Percentiles rank a stretch among this genome's conserved stretches.
Conservation (phyloP, 1,284 basidiomycete genomes). For the Ganoderma multipileum region DNA sequence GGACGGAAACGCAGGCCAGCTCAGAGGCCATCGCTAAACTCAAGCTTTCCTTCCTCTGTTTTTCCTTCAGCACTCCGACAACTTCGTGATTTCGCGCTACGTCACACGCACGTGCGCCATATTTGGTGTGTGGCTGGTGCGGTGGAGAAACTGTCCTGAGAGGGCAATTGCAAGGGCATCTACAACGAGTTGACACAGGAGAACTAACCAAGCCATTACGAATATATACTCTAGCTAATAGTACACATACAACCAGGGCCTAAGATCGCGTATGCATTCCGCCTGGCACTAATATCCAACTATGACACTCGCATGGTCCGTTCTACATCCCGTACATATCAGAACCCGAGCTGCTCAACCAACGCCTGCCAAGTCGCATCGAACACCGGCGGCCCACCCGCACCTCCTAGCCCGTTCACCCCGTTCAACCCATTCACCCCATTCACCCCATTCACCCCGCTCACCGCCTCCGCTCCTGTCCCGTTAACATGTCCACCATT, state of each 20-base stretch:
- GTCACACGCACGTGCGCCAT: conserved; percentile 37
- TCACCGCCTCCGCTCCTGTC: too few relatives aligned
- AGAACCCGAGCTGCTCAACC: conserved; percentile 73
- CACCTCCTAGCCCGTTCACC: background rate
- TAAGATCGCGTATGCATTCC: too few relatives aligned
- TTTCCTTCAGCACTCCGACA: background rate
- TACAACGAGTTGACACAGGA: too few relatives aligned
- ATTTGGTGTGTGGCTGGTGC: too few relatives aligned
- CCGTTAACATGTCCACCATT: background rate
- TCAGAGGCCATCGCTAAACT: background rate
- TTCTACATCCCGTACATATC: background rate
- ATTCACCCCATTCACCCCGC: background rate
- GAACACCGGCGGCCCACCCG: conserved; percentile 41
- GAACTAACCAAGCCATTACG: background rate
- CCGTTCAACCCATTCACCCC: background rate
- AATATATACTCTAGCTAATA: background rate
- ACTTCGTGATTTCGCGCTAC: conserved; percentile 29
- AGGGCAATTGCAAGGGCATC: too few relatives aligned
- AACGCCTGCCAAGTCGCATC: conserved; percentile 73
- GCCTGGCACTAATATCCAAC: too few relatives aligned
- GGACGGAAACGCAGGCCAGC: background rate
- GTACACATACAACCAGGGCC: background rate
- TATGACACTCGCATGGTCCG: background rate
- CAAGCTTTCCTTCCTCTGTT: background rate
- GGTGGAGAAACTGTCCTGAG: too few relatives aligned